Conservation (phyloP, 192 early-diverging fungal species). For the Podila clonocystis region DNA sequence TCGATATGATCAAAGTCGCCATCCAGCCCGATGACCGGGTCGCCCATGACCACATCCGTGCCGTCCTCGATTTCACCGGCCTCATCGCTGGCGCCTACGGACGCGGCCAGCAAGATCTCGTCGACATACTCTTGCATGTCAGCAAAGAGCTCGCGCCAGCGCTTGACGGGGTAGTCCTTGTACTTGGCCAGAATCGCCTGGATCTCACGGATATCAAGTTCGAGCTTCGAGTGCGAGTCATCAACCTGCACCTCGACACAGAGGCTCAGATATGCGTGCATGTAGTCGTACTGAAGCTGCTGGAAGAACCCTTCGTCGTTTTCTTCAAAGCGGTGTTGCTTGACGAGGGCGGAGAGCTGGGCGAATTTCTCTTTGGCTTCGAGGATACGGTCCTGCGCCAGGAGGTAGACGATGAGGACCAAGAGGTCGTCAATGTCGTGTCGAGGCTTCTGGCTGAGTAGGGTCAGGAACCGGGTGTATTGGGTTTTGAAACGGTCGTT, state of each 20-base stretch:
- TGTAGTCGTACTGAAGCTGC: conserved; percentile 56
- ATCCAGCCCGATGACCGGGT: background rate
- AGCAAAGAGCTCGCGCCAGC: conserved; percentile 54
- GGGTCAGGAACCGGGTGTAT: conserved; percentile 49
- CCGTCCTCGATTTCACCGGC: background rate
- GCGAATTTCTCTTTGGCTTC: conserved; percentile 47
- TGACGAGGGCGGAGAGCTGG: conserved; percentile 18
- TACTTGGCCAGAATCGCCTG: conserved; percentile 41
- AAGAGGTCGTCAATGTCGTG: conserved; percentile 42
- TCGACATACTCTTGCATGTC: conserved; percentile 49
- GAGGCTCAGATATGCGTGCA: conserved; percentile 56
- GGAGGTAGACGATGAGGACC: conserved; percentile 50
- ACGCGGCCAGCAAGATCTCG: conserved; percentile 19
- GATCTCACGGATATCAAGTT: conserved; percentile 20
- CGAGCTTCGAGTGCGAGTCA: conserved; percentile 4
- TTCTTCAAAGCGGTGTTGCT: conserved; percentile 1
- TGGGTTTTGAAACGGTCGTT: conserved; percentile 51
- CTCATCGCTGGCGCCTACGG: background rate
- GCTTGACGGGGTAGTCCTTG: conserved; percentile 45
- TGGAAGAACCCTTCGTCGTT: conserved; percentile 9
- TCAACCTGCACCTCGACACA: conserved; percentile 37
- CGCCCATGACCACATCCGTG: background rate
- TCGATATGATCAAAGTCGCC: background rate
- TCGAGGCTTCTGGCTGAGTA: conserved; percentile 32
- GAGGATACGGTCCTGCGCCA: conserved; percentile 57